Evolutionary conservation across 1,139 yeast genomes (phyloP), one percentile per base, ranked within the genome.

Genomic region (Yamadazyma epiphylla): DNA sequence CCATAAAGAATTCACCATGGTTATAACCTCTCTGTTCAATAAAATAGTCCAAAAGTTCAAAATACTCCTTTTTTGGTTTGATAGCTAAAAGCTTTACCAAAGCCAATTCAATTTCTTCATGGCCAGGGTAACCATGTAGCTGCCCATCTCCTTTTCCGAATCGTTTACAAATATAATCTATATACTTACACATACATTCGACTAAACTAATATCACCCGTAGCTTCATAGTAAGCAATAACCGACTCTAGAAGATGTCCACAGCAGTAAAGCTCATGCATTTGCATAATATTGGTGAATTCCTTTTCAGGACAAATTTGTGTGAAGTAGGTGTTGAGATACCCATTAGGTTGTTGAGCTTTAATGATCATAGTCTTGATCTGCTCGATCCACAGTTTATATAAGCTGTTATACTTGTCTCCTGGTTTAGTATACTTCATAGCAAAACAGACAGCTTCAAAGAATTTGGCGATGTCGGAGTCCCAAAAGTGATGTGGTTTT

Each of bases 101-200:
- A 7, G 55, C 50, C 12, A 49, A 33, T 32, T 49, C 55, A 15
- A 49, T 41, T 30, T 49, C 55, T 23, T 48, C 47, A 25, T 49
- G 55, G n/a, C 55, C 55, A 5, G 52, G 51, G 31, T 49, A 49
- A 6, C 53, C 53, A 16, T 45, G 49, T 4, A 37, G 23, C 25
- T 45, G 33, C 11, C 29, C 37, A 12, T 39, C 41, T 10, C 32
- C 42, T 4, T 44, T 43, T 3, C 53, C 54, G 28, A 47, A 45
- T 4, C 19, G 27, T 7, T 27, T 22, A 30, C 34, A 38, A 15
- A 49, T 32, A 11, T 33, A 41, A 29, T 49, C 53, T 24, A 49
- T 32, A 26, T 49, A 49, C 19, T 36, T 35, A 30, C 45, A 37
- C 27, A 49, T 22, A 25, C 35, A 28, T 21, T 48, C 34, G 16